These are phyloP conservation scores for Sambucus nigra DNA, from an alignment of 129 eudicot genomes.

Conservation along the genomic window DNA sequence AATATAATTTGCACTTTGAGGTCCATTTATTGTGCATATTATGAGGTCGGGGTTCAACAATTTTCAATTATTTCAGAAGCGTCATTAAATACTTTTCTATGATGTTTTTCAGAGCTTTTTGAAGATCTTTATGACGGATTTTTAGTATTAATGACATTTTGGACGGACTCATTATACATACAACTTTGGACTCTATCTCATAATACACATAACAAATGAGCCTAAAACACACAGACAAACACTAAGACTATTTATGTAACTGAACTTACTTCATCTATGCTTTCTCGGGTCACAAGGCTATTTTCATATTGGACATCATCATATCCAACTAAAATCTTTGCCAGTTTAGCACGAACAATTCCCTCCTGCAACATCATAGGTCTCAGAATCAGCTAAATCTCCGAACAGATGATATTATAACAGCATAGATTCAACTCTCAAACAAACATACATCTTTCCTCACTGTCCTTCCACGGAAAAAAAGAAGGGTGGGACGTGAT, in stretches of 20 bases:
- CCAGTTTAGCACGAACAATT: slow-evolving; percentile 59
- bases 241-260: background rate
- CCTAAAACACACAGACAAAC: background rate
- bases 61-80: no score
- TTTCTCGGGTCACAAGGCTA: slow-evolving; percentile 62
- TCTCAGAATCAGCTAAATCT: slow-evolving; percentile 1
- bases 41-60: no score
- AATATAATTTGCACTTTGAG: no score
- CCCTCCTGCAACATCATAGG: slow-evolving; percentile 62
- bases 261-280: slow-evolving; percentile 64
- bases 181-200: background rate
- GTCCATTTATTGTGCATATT: no score
- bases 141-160: no score
- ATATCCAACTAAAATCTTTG: slow-evolving; percentile 36
- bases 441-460: slow-evolving; percentile 73
- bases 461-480: slow-evolving; percentile 77
- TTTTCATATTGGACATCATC: slow-evolving; percentile 63
- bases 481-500: slow-evolving; percentile 75
- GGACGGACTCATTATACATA: background rate
- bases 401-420: background rate
- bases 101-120: no score
- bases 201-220: background rate
- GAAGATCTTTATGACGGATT: no score
- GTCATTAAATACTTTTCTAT: no score
- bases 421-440: background rate